Conservation (phyloP, 2,329 filamentous ascomycete genomes). For the Xylaria sp. region DNA sequence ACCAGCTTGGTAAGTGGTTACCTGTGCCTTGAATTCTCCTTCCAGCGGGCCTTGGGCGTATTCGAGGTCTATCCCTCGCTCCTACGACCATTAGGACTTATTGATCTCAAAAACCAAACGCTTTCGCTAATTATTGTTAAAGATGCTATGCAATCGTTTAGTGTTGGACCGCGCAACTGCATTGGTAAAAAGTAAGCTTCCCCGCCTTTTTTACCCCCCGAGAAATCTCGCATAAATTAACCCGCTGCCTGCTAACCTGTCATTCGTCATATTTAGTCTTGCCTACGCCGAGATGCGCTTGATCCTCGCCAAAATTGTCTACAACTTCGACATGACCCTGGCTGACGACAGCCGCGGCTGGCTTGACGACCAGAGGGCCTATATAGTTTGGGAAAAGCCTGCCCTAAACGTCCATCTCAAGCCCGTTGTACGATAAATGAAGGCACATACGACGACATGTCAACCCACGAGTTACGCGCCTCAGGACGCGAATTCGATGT, state of each 20-base stretch:
- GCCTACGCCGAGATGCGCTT: slow-evolving; percentile 51
- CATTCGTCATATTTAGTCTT: slow-evolving; percentile 36
- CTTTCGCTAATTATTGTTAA: neutral
- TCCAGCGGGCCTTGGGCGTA: neutral
- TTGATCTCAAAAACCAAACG: neutral
- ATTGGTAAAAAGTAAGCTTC: slow-evolving; percentile 46
- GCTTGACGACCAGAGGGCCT: slow-evolving; percentile 40
- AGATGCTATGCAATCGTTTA: slow-evolving; percentile 45
- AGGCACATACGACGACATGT: neutral
- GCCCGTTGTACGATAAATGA: slow-evolving; percentile 19
- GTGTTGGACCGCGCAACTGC: slow-evolving; percentile 47
- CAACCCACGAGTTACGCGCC: neutral
- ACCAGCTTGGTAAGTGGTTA: slow-evolving; percentile 36
- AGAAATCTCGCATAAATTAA: neutral
- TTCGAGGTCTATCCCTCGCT: neutral
- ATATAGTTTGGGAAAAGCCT: slow-evolving; percentile 43
- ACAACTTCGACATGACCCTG: slow-evolving; percentile 46
- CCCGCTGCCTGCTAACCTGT: neutral
- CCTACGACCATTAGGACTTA: neutral
- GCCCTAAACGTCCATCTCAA: slow-evolving; percentile 39
- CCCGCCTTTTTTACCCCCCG: neutral
- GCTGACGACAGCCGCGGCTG: slow-evolving; percentile 38
- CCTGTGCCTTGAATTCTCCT: neutral
- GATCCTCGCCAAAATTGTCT: slow-evolving; percentile 46
- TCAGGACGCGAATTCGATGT: neutral